phyloP scores from a whole-genome alignment of 73 alveolate genomes.

The Effrenium voratum region DNA sequence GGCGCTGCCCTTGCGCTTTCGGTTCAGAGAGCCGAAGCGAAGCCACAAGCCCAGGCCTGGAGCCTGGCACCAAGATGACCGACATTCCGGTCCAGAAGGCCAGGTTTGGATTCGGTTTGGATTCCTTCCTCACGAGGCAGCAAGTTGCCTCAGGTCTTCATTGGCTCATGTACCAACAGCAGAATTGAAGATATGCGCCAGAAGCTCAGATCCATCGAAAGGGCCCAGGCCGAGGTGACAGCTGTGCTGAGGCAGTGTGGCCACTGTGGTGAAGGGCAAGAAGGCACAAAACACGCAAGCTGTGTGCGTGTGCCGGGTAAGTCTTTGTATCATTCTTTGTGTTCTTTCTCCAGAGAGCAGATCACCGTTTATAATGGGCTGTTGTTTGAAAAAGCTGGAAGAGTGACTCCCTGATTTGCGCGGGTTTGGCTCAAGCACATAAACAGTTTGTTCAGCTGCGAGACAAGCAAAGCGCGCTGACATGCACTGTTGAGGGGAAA shows the following conservation, averaged over 20 bases:
- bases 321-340: too few species aligned
- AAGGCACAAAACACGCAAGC: not conserved
- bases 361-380: too few species aligned
- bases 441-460: too few species aligned
- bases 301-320: too few species aligned
- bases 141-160: constrained; percentile 35
- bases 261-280: constrained; percentile 78
- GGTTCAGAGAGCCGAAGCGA: not conserved
- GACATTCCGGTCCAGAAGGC: constrained; percentile 73
- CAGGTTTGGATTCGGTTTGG: too few species aligned
- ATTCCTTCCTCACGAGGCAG: not conserved
- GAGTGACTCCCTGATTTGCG: too few species aligned
- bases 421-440: too few species aligned
- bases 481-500: too few species aligned
- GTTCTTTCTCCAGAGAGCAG: too few species aligned
- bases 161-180: constrained; percentile 90
- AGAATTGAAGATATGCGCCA: constrained; percentile 90
- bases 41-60: constrained; percentile 20
- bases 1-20: not conserved
- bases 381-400: too few species aligned
- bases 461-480: too few species aligned
- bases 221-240: not conserved
- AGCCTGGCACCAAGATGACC: constrained; percentile 64
- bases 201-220: not conserved
- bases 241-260: constrained; percentile 50